Evolutionary conservation across 1,284 basidiomycete genomes (phyloP).

Genomic region (Sporisorium graminicola): DNA sequence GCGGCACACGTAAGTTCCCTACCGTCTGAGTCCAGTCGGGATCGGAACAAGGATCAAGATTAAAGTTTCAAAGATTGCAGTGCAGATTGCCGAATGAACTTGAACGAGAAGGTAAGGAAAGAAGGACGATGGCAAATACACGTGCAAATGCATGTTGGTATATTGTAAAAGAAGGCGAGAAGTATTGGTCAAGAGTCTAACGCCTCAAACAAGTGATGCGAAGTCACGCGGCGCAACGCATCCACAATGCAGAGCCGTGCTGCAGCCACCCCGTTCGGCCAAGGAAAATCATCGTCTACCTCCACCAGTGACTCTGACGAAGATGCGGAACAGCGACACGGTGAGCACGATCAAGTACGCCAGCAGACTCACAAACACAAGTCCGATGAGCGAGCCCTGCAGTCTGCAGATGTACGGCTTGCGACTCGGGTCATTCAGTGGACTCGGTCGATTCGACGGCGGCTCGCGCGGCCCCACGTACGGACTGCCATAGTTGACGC

Average conservation of each 20-base stretch:
- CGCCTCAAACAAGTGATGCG: neutral
- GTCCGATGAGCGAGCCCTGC: constrained; percentile 69
- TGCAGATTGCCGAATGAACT: neutral
- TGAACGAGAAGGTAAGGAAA: neutral
- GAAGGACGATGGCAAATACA: neutral
- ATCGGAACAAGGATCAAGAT: neutral
- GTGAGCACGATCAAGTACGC: constrained; percentile 65
- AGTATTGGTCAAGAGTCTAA: neutral
- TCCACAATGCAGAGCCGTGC: too few species aligned
- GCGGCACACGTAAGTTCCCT: too few species aligned
- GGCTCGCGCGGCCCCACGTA: constrained; percentile 75
- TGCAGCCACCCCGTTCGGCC: neutral
- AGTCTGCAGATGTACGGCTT: constrained; percentile 75
- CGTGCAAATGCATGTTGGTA: neutral
- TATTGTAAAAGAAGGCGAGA: neutral
- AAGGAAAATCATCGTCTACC: constrained; percentile 12
- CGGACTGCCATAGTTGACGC: constrained; percentile 69
- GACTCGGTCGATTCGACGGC: constrained; percentile 55
- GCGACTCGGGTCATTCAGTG: constrained; percentile 54
- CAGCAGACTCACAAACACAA: constrained; percentile 72
- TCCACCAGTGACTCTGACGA: constrained; percentile 50
- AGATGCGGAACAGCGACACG: constrained; percentile 65
- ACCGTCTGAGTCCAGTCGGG: neutral
- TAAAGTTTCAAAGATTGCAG: constrained; percentile 1
- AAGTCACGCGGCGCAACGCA: neutral